Conservation (phyloP, 768 basidiomycete species). For the Kwoniella bestiolae region DNA sequence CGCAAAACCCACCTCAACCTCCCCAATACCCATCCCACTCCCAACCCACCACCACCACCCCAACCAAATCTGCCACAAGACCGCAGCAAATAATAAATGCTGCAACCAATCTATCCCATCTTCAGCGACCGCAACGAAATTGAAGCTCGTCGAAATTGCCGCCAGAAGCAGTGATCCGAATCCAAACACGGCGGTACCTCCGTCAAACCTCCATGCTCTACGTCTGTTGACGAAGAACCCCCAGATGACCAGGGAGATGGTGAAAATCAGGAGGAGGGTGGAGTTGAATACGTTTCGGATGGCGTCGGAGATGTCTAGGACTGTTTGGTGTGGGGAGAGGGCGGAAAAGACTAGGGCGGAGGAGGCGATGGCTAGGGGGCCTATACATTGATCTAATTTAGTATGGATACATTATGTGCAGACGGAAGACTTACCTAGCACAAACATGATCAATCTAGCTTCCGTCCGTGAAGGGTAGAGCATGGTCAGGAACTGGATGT, state of each 20-base stretch:
- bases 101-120: constrained; percentile 93
- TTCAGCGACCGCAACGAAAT: constrained; percentile 84
- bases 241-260: constrained; percentile 86
- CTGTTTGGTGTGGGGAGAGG: constrained; percentile 61
- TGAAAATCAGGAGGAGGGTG: constrained; percentile 92
- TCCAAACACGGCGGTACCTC: constrained; percentile 94
- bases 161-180: constrained; percentile 81
- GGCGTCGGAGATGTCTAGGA: constrained; percentile 68
- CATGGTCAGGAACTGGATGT: constrained; percentile 95
- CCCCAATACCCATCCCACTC: constrained; percentile 71
- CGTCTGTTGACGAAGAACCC: constrained; percentile 85
- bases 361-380: constrained; percentile 82
- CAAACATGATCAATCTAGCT: constrained; percentile 77
- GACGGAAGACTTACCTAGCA: constrained; percentile 67
- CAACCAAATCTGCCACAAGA: constrained; percentile 93
- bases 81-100: constrained; percentile 82
- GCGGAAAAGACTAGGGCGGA: constrained; percentile 83
- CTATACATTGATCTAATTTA: constrained; percentile 55
- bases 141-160: constrained; percentile 74
- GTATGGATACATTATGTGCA: neutral
- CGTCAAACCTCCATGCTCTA: constrained; percentile 94
- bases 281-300: constrained; percentile 95
- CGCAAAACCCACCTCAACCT: constrained; percentile 65
- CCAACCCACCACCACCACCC: constrained; percentile 99
- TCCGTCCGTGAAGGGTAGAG: constrained; percentile 91